Percentiles rank a stretch among this genome's conserved stretches.
Evolutionary conservation across 768 basidiomycete species (phyloP).

Genomic region (Suillus americanus): DNA sequence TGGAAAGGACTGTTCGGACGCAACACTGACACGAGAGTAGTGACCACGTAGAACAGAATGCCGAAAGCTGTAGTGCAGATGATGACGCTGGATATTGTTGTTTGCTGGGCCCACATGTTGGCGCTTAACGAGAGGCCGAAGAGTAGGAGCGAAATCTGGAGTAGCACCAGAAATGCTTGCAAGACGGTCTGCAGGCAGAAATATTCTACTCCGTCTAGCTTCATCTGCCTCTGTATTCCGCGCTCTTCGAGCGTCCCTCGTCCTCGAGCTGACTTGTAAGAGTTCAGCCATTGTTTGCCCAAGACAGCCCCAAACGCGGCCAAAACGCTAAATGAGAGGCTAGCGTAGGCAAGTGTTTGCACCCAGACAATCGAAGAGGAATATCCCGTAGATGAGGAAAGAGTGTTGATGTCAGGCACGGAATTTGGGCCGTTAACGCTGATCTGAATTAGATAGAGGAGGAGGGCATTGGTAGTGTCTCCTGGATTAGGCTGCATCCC

Average conservation of each 20-base stretch:
- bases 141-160: no score
- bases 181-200: no score
- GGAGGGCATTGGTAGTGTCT: neutral
- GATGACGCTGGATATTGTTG: neutral
- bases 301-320: slow-evolving; percentile 13
- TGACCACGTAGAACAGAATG: neutral
- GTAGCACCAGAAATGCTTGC: no score
- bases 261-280: slow-evolving; percentile 3
- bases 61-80: neutral
- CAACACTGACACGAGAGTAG: neutral
- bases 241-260: slow-evolving; percentile 1
- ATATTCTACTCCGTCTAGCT: no score
- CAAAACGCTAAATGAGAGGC: slow-evolving; percentile 11
- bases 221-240: slow-evolving; percentile 5
- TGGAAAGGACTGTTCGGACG: neutral
- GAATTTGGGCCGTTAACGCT: neutral
- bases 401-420: neutral
- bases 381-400: slow-evolving; percentile 10
- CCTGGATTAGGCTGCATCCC: no score
- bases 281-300: slow-evolving; percentile 1
- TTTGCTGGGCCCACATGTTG: neutral
- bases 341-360: slow-evolving; percentile 12
- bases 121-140: neutral
- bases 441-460: neutral
- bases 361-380: neutral